Evolutionary conservation across 2,329 filamentous ascomycete genomes (phyloP), one percentile per base, ranked within the genome.

Genomic region (Pseudofabraea citricarpa): DNA sequence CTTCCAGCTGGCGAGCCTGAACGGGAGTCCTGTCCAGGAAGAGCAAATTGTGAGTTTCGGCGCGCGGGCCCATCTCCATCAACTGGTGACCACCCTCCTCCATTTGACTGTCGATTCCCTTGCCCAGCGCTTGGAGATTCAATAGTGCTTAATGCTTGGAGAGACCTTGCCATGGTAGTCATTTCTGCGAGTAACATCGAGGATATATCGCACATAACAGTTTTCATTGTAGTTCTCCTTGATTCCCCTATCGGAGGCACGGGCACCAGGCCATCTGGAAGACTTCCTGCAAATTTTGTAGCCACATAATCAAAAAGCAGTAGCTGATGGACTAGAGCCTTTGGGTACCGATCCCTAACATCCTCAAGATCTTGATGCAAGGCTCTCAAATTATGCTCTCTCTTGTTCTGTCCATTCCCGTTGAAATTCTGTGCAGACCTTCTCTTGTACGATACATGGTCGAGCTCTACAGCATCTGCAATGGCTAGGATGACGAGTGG

Each of bases 401-500:
- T 64, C 35, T 71, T 65, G 6, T 51, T 46, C 19, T 68, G 67
- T 8, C 70, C 72, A 46, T 66, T 64, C 33, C 72, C 74, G 41
- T 72, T 75, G 8, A 67, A 62, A 10, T 77, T 81, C 40, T 72
- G 35, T 68, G 32, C 76, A 68, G 55, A 74, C 77, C 63, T 68
- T 75, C 58, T 74, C 79, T 64, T 69, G 74, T 79, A 77, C 33
- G 68, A 64, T 4, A 67, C 62, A 47, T 72, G 72, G 46, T 72
- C 67, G 20, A 87, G 72, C 63, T 94, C 88, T 31, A 70, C 67
- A 37, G 87, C 89, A 65, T 97, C 91, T 13, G 88, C 87, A 46
- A 97, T 73, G 3, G 88, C 91, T 49, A 98, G 77, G 20, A 97
- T 74, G 40, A 86, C 79, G 42, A 96, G 73, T 7, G 89, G 85